Evolutionary conservation across 768 basidiomycete genomes (phyloP), one percentile per base, ranked within the genome.

Genomic region (Suillus clintonianus): DNA sequence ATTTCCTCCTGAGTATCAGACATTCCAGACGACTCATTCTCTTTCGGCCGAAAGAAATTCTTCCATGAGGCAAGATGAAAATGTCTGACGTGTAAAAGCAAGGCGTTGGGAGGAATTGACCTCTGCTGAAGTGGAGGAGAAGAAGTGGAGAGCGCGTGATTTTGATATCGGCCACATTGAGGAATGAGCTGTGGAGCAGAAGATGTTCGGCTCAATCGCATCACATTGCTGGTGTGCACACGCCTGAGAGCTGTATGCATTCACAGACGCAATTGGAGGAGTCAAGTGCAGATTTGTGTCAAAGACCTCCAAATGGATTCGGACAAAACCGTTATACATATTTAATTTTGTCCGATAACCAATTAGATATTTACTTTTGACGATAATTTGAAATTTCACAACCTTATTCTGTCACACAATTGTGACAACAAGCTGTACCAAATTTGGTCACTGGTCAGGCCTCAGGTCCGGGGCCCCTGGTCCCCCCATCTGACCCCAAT

Each of bases 1-100:
- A 81, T 81, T 70, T 92, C 90, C 75, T 94, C 91, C 70, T 89
- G 85, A 54, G 70, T 77, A 62, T 80, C 78, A 37, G 81, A 71
- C 19, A 72, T 41, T 3, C 42, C 7, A 2, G 65, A 62, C 0
- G 64, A 43, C 6, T 45, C 62, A 1, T 41, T 10, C 11, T 39
- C 8, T 41, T 24, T 54, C 14, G 63, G 61, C 10, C 54, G 68
- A 42, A 66, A 57, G 42, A 77, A 62, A 39, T 69, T 69, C 30
- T 73, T 76, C 76, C 73, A 77, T 6, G 71, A 71, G 3, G 74
- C n/a, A 3, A 37, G 39, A 17, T 70, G 73, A 24, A 63, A 30
- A 13, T 57, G 39, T 56, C 41, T 50, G 41, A 37, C 55, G 39
- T 37, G 48, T 50, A 58, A 17, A 36, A 41, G 56, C 5, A 36